Evolutionary conservation across 345 rosid genomes (phyloP), one percentile per base, ranked within the genome.

Genomic region (Angophora floribunda): DNA sequence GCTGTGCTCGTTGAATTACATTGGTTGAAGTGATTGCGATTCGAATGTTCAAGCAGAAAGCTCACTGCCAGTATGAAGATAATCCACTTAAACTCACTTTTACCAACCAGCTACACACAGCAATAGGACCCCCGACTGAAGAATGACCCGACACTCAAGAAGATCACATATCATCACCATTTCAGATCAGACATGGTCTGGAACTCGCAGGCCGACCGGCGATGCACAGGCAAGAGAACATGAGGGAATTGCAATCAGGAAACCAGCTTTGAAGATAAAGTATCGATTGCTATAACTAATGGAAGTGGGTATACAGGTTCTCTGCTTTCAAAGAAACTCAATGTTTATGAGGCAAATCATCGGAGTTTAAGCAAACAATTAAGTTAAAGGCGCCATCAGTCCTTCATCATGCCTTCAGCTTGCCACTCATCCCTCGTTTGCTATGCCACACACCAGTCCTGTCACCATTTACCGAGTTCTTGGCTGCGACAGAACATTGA

Each of bases 401-500:
- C 47, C 52, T 49, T 28, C 59, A 1, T 82, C 94, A 96, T 26
- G 95, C 96, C 91, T 93, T 95, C 89, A 94, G 90, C 94, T 97
- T 95, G 90, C 96, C 90, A 45, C 95, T 93, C 88, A 93, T 92
- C 85, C 94, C 94, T 49, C 97, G 96, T 88, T 93, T 97, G 80
- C 89, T 88, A 59, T 90, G 94, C 98, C 96, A 97, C 36, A 94
- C 91, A 30, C 92, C 91, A 53, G 88, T 93, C 87, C 91, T 90
- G 86, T 95, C 94, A 6, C 95, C 95, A 75, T 87, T 93, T 86
- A 94, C 89, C 11, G 95, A 90, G 90, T 95, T 96, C 92, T 96
- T 96, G 86, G 99, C 96, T n/a, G 97, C 98, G 90, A 94, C 90
- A 0, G 96, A 93, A 87, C 99, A 96, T 59, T 91, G 98, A 86